These are phyloP conservation scores for Nakazawaea laoshanensis DNA, from an alignment of 805 yeast genomes.

Conservation along the genomic window DNA sequence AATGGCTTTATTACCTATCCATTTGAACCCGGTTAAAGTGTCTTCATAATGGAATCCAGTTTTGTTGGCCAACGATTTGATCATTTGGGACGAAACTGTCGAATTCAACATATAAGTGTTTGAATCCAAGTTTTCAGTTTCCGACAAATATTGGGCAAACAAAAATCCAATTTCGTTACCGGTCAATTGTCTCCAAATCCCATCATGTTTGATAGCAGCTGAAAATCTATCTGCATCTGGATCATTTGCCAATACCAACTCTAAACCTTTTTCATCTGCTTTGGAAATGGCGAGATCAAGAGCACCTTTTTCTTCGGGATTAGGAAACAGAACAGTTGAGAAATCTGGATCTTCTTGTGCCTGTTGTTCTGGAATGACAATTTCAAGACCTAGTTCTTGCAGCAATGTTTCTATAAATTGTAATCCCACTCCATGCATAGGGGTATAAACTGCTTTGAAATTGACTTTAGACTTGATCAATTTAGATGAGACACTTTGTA, in stretches of 20 bases:
- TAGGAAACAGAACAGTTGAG: conserved; percentile 83
- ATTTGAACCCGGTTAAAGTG: conserved; percentile 92
- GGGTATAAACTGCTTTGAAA: conserved; percentile 70
- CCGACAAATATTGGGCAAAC: conserved; percentile 58
- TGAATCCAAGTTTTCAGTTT: conserved; percentile 17
- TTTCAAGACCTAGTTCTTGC: conserved; percentile 24
- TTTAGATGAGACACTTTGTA: conserved; percentile 20
- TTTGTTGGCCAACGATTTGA: conserved; percentile 55
- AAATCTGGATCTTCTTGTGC: conserved; percentile 75
- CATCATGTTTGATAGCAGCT: conserved; percentile 51
- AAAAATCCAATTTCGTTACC: conserved; percentile 89
- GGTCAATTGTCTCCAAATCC: conserved; percentile 68
- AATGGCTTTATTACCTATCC: conserved; percentile 90
- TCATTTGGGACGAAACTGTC: conserved; percentile 85
- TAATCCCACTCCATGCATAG: conserved; percentile 92
- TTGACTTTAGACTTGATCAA: conserved; percentile 23
- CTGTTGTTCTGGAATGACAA: conserved; percentile 53
- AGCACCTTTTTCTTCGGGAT: conserved; percentile 95
- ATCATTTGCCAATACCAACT: conserved; percentile 79
- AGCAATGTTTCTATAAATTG: conserved; percentile 43
- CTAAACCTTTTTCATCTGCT: conserved; percentile 42
- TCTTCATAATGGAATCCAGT: conserved; percentile 62
- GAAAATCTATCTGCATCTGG: conserved; percentile 97
- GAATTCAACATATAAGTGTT: conserved; percentile 65
- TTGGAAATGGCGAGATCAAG: conserved; percentile 55